Base-by-base conservation (phyloP, 1,139 yeast genomes). In the Saccharomycopsis phalli region DNA sequence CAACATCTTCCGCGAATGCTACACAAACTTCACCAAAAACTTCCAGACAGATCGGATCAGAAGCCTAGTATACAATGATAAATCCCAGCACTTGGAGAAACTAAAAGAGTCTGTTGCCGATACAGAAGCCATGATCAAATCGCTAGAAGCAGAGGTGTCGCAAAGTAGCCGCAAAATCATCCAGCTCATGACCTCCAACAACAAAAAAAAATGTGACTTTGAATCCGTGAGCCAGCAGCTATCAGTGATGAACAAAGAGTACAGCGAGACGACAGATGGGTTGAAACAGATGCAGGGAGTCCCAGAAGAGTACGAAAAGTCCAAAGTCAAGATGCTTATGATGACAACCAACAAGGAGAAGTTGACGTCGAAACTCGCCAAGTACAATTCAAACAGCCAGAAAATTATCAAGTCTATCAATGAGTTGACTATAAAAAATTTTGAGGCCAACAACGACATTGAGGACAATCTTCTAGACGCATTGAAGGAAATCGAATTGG, bases 401-500 rank as follows among this genome's bases (percentile, higher is more conserved):
- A 34, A 37, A 22, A 34, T 44, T 16, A 29, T 41, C 2, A 38
- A 42, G 13, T 29, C 41, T 6, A 34, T 44, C n/a, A 44, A 41
- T n/a, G 47, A 44, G 26, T 37, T 34, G 4, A 38, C 43, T 4
- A 22, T 41, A n/a, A 44, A 44, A 17, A 41, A 44, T 19, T 41
- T 32, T 16, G 42, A 44, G 20, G 38, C 41, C 8, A 20, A 34
- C 20, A 38, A 38, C 8, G 47, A 44, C 25, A 29, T 36, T 4
- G 45, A 41, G 20, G 42, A 41, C 17, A 28, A 14, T 3, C 25
- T 44, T 6, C 8, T 30, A 5, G 16, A 16, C 11, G 31, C 37
- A 4, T 17, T 44, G 13, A 34, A 41, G 18, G 41, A 38, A 11
- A 31, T 38, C 8, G 36, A 38, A 13, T 13, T 31, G 3, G 45